A percentile compares a stretch with the other conserved stretches of the same genome.
These are phyloP conservation scores for Neonectria neomacrospora DNA, from an alignment of 2,329 filamentous ascomycete species.

Conservation along the genomic window DNA sequence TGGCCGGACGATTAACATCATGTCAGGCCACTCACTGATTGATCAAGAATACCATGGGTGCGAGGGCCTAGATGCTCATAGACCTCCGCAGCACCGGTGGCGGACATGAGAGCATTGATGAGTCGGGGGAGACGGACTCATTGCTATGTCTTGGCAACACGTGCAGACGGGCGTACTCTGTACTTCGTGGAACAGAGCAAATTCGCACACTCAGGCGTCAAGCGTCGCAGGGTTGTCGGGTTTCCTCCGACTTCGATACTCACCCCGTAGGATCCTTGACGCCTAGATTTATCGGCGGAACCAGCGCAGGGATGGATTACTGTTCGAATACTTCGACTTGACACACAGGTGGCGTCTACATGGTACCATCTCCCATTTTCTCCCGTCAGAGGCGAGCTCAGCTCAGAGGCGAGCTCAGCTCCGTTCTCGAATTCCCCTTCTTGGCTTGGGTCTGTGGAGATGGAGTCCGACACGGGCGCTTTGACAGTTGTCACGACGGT, in stretches of 20 bases:
- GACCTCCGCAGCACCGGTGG: constrained; percentile 22
- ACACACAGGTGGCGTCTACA: constrained; percentile 22
- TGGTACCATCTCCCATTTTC: not conserved
- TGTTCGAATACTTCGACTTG: not conserved
- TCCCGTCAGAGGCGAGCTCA: not conserved
- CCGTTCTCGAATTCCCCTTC: constrained; percentile 30
- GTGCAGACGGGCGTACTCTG: too few relatives aligned
- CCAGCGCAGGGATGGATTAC: not conserved
- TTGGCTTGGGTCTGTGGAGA: constrained; percentile 14
- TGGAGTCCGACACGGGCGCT: constrained; percentile 12
- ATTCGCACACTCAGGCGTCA: not conserved
- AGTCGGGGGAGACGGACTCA: not conserved
- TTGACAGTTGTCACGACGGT: constrained; percentile 28
- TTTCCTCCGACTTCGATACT: not conserved
- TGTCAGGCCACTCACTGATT: constrained; percentile 16
- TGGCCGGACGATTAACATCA: constrained; percentile 10
- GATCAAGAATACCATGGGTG: constrained; percentile 9
- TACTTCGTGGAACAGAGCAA: not conserved
- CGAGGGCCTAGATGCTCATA: constrained; percentile 23
- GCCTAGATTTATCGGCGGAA: not conserved
- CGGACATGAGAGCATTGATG: constrained; percentile 15
- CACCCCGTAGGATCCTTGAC: not conserved
- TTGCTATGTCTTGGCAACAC: constrained; percentile 13
- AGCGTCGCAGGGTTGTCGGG: not conserved
- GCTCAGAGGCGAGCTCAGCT: constrained; percentile 1